Conservation (phyloP, 1,139 yeast genomes). For the Taphrina populina region DNA sequence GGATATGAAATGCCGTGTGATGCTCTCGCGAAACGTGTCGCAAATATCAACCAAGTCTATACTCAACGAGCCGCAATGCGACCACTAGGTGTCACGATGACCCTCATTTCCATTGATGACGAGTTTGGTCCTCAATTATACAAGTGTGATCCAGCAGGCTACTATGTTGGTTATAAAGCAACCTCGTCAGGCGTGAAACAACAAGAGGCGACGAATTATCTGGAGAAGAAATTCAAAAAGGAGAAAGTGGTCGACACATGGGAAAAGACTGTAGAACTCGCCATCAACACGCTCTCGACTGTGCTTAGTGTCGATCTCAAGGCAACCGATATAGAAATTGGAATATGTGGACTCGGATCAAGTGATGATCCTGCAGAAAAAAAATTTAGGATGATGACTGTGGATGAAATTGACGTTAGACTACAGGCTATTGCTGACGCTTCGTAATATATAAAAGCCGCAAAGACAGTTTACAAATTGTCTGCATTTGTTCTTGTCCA, state of each 20-base stretch:
- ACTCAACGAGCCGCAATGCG: constrained; percentile 99
- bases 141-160: constrained; percentile 98
- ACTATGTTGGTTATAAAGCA: constrained; percentile 86
- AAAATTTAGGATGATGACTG: constrained; percentile 63
- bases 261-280: constrained; percentile 85
- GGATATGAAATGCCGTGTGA: constrained; percentile 98
- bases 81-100: constrained; percentile 62
- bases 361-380: constrained; percentile 39
- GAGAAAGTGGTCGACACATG: constrained; percentile 61
- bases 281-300: constrained; percentile 78
- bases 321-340: constrained; percentile 88
- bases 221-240: constrained; percentile 82
- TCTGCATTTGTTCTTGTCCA: too few species aligned
- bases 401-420: constrained; percentile 91
- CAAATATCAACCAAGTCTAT: constrained; percentile 88
- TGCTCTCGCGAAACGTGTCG: constrained; percentile 89
- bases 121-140: constrained; percentile 85
- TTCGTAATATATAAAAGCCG: constrained; percentile 54
- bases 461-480: too few species aligned
- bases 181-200: constrained; percentile 96
- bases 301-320: constrained; percentile 90
- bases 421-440: constrained; percentile 92
- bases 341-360: constrained; percentile 71
- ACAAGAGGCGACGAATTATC: constrained; percentile 86
- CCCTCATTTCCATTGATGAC: constrained; percentile 84